Evolutionary conservation across 2,329 filamentous ascomycete genomes (phyloP), one percentile per base, ranked within the genome.

Genomic region (Colletotrichum coccodes): DNA sequence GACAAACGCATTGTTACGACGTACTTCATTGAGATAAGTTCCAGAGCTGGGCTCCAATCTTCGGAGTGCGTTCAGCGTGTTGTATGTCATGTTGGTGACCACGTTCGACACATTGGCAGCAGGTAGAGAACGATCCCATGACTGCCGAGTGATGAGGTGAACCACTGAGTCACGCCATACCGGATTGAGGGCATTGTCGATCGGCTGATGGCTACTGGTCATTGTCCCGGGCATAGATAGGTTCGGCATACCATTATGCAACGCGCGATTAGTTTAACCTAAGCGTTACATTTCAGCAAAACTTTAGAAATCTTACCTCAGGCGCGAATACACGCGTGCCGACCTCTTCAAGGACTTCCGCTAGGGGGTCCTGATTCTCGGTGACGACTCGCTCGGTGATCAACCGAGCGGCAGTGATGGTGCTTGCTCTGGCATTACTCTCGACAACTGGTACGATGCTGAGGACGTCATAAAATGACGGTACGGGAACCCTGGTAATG

Each of bases 131-230:
- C n/a, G n/a, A n/a, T 28, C n/a, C 47, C 59, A 62, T 7, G 23
- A 21, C 14, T 44, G 34, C 4, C 18, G 23, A n/a, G 42, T 38
- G 1, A 64, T 49, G 60, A 64, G 42, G 30, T 57, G 53, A 4
- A 58, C 50, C 9, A 58, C 52, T 12, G 60, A 26, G 16, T 56
- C 44, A 28, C 60, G 50, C 52, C 53, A 64, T 3, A 28, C 60
- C 6, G 60, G 60, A 9, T 58, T 64, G 18, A 64, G 40, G n/a
- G 60, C 38, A 21, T 58, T 64, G 11, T 64, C 52, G 0, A 64
- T 30, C 6, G 59, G 28, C 7, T 34, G 7, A 0, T 36, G 36
- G 18, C 47, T 44, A 6, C 40, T 44, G 4, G 49, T 63, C 49
- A 63, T 56, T 9, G 28, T 56, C 8, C 60, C 60, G 1, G 38